A percentile compares a stretch with the other conserved stretches of the same genome.
phyloP scores from a whole-genome alignment of 2,329 filamentous ascomycete genomes.

The Bipolaris oryzae region DNA sequence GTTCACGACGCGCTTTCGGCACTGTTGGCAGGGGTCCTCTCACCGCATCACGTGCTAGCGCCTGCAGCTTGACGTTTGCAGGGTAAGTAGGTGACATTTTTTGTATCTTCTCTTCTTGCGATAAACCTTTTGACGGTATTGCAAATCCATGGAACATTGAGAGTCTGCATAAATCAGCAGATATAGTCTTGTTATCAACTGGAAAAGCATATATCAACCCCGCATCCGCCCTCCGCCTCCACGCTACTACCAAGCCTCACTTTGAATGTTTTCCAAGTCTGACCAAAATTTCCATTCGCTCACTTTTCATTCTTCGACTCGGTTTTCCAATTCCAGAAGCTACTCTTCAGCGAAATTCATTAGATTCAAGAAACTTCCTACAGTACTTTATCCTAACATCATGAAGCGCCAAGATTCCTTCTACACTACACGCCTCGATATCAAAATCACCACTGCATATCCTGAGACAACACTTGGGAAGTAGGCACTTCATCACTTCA shows the following conservation, averaged over 20 bases:
- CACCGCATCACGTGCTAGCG: conserved; percentile 34
- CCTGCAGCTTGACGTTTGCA: background rate
- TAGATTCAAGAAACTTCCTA: background rate
- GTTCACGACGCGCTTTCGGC: conserved; percentile 38
- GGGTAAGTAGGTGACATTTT: background rate
- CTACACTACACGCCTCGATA: conserved; percentile 25
- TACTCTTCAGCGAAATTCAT: background rate
- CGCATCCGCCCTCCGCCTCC: background rate
- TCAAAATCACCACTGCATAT: conserved; percentile 10
- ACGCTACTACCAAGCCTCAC: background rate
- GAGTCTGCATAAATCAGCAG: background rate
- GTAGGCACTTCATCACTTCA: background rate
- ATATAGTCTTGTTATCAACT: background rate
- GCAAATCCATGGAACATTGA: background rate
- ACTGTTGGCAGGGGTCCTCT: conserved; percentile 32
- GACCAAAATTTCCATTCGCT: background rate
- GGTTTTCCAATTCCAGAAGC: background rate
- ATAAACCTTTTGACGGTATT: background rate
- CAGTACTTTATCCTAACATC: background rate
- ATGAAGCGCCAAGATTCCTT: conserved; percentile 3
- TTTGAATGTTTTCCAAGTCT: background rate
- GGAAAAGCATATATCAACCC: background rate
- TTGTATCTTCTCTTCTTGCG: background rate
- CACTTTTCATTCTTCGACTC: background rate
- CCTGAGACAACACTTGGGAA: conserved; percentile 1